Evolutionary conservation across 768 basidiomycete species (phyloP).

Genomic region (Tricholoma sp.): DNA sequence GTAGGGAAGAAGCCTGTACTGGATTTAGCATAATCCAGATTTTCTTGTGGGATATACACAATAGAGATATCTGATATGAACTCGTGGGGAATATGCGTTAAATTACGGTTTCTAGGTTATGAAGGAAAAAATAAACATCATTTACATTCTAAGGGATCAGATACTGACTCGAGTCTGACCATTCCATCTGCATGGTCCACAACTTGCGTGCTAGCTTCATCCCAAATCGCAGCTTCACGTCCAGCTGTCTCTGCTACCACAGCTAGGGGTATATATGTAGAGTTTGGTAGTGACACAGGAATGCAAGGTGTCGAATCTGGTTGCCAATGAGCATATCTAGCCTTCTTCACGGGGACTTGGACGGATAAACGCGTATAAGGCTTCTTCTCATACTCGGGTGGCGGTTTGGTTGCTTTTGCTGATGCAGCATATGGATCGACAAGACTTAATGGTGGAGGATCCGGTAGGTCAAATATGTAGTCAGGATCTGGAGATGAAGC

Average conservation of each 20-base stretch:
- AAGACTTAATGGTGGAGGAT: slow-evolving; percentile 12
- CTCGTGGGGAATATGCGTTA: slow-evolving; percentile 46
- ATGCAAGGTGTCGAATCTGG: not conserved
- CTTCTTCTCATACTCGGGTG: slow-evolving; percentile 41
- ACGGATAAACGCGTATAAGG: slow-evolving; percentile 11
- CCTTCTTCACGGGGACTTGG: slow-evolving; percentile 6
- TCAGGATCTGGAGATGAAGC: slow-evolving; percentile 24
- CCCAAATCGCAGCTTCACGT: slow-evolving; percentile 41
- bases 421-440: slow-evolving; percentile 57
- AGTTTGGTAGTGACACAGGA: slow-evolving; percentile 4
- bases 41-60: slow-evolving; percentile 39
- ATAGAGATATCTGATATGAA: slow-evolving; percentile 42
- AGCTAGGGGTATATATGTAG: not conserved
- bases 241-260: slow-evolving; percentile 15
- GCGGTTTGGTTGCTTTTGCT: slow-evolving; percentile 38
- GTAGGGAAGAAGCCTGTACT: slow-evolving; percentile 1
- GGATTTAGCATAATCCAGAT: slow-evolving; percentile 21
- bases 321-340: slow-evolving; percentile 11
- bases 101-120: slow-evolving; percentile 28
- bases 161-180: slow-evolving; percentile 51
- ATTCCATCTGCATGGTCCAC: slow-evolving; percentile 44
- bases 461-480: slow-evolving; percentile 10
- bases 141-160: not conserved
- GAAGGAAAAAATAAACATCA: slow-evolving; percentile 1
- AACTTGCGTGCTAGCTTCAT: slow-evolving; percentile 35